Evolutionary conservation across 306 rosid species (phyloP).

Genomic region (Rosa rugosa): DNA sequence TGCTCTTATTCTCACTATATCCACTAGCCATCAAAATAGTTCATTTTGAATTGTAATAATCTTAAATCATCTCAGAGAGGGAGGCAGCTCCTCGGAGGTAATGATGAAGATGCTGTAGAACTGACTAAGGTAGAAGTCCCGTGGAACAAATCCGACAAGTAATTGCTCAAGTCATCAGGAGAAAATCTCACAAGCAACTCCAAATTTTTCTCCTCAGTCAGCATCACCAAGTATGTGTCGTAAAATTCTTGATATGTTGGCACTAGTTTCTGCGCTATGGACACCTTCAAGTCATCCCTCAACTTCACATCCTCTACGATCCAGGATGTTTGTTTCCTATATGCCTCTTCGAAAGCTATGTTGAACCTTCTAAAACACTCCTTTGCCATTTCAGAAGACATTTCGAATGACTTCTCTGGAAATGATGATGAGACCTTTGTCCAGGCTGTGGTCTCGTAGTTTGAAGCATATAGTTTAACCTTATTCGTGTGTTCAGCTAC

Average conservation of each 20-base stretch:
- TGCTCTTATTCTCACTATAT: neutral
- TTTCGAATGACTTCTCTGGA: slow-evolving; percentile 20
- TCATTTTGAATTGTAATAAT: neutral
- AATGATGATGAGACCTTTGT: slow-evolving; percentile 37
- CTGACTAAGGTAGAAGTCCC: slow-evolving; percentile 33
- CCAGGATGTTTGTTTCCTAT: slow-evolving; percentile 50
- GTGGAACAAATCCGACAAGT: slow-evolving; percentile 52
- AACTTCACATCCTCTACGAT: slow-evolving; percentile 38
- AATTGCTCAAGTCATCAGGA: slow-evolving; percentile 55
- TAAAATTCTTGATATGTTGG: slow-evolving; percentile 41
- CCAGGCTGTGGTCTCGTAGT: slow-evolving; percentile 50
- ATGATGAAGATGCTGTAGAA: slow-evolving; percentile 17
- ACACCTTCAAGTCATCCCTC: slow-evolving; percentile 45
- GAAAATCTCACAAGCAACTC: slow-evolving; percentile 27
- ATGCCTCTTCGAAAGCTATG: slow-evolving; percentile 44
- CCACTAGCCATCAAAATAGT: slow-evolving; percentile 1
- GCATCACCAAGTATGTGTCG: slow-evolving; percentile 3
- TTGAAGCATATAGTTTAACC: slow-evolving; percentile 35
- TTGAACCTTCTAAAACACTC: slow-evolving; percentile 35
- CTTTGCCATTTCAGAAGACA: slow-evolving; percentile 29
- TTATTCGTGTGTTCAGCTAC: slow-evolving; percentile 36
- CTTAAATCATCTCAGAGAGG: neutral
- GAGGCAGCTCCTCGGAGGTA: slow-evolving; percentile 14
- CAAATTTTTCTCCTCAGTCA: slow-evolving; percentile 32
- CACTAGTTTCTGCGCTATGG: slow-evolving; percentile 41